Percentiles rank a stretch among this genome's conserved stretches.
Evolutionary conservation across 2,329 filamentous ascomycete genomes (phyloP).

Genomic region (Aureobasidium leucospermi): DNA sequence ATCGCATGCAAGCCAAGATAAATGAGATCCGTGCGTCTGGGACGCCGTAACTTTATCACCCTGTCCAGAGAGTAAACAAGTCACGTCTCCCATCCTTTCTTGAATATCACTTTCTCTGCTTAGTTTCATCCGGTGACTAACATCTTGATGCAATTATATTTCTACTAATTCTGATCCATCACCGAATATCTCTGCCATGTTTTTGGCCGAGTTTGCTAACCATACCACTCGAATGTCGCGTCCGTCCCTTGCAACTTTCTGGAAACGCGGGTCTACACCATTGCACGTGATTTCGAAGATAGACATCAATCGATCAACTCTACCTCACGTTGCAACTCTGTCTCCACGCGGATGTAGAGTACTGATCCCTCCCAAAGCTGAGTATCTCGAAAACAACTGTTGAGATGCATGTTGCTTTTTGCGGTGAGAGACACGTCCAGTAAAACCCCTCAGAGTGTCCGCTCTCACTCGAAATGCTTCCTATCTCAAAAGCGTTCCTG

Average conservation of each 20-base stretch:
- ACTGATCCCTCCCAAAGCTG: too few relatives aligned
- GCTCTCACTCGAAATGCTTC: too few relatives aligned
- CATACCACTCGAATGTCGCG: neutral
- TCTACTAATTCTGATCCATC: neutral
- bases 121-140: neutral
- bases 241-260: neutral
- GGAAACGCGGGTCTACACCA: conserved; percentile 4
- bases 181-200: neutral
- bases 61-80: conserved; percentile 8
- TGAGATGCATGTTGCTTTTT: too few relatives aligned
- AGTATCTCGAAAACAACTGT: too few relatives aligned
- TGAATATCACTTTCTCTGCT: neutral
- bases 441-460: too few relatives aligned
- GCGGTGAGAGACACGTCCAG: too few relatives aligned
- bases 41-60: neutral
- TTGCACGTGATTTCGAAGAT: neutral
- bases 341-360: neutral
- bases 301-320: neutral
- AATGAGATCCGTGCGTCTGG: neutral
- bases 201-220: neutral
- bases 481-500: too few relatives aligned
- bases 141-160: neutral
- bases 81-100: neutral
- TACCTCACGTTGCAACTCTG: neutral
- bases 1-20: neutral